Conservation (phyloP, 352 stramenopile genomes). For the Pythium phragmitis region DNA sequence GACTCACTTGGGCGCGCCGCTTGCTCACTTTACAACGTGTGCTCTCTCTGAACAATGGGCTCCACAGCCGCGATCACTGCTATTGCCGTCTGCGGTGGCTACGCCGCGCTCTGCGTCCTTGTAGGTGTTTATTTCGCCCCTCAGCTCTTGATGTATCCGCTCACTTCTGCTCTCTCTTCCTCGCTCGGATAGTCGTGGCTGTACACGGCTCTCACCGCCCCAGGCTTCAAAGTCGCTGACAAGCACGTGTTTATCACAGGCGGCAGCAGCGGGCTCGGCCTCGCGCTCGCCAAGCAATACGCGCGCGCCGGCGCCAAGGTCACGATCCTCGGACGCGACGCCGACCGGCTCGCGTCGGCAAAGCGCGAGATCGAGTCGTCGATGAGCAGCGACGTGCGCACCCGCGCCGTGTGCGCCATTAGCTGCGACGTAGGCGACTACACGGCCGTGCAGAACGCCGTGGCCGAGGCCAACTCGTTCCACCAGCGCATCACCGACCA, state of each 20-base stretch:
- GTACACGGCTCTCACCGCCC: slow-evolving; percentile 45
- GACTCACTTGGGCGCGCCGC: too few species aligned
- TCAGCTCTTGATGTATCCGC: too few species aligned
- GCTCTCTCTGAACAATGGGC: not conserved
- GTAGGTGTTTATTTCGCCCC: slow-evolving; percentile 18
- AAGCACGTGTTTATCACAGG: slow-evolving; percentile 66
- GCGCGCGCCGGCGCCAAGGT: slow-evolving; percentile 44
- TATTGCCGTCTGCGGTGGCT: slow-evolving; percentile 10
- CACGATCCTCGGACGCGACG: slow-evolving; percentile 46
- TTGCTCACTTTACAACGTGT: too few species aligned
- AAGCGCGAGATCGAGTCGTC: slow-evolving; percentile 32
- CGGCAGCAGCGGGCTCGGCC: slow-evolving; percentile 39
- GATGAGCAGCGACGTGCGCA: slow-evolving; percentile 13
- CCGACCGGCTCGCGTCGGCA: slow-evolving; percentile 34
- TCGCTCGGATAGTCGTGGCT: slow-evolving; percentile 38
- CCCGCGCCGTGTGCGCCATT: slow-evolving; percentile 37
- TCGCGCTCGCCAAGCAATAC: slow-evolving; percentile 69
- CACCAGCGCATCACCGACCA: slow-evolving; percentile 59
- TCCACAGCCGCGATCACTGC: slow-evolving; percentile 2
- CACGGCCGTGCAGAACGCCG: slow-evolving; percentile 33
- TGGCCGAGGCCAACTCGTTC: slow-evolving; percentile 58
- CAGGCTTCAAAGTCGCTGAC: slow-evolving; percentile 44
- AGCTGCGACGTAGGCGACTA: slow-evolving; percentile 43
- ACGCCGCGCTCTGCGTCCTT: slow-evolving; percentile 44
- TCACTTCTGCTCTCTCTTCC: too few species aligned